Conservation (phyloP, 306 rosid species). For the Gastrolobium villosum region DNA sequence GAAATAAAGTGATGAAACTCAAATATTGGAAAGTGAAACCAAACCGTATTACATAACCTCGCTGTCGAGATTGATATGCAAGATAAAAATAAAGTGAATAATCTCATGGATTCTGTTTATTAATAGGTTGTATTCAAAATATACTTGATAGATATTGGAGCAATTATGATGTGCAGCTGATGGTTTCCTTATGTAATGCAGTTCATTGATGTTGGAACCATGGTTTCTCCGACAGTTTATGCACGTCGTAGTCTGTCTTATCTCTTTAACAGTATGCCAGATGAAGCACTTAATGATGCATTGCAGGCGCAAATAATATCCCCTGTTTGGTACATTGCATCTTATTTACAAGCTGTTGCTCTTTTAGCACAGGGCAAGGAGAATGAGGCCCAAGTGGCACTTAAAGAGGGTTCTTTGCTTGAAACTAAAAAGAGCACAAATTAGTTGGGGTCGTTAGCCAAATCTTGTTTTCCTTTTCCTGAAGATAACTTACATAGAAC, state of each 20-base stretch:
- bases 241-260: slow-evolving; percentile 94
- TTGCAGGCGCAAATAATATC: slow-evolving; percentile 80
- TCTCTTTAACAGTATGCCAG: slow-evolving; percentile 76
- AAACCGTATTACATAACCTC: background rate
- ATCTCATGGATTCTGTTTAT: background rate
- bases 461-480: slow-evolving; percentile 41
- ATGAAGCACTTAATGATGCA: slow-evolving; percentile 89
- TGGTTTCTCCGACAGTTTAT: slow-evolving; percentile 88
- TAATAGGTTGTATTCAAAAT: background rate
- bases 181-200: slow-evolving; percentile 55
- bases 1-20: background rate
- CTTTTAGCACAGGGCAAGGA: slow-evolving; percentile 71
- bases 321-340: slow-evolving; percentile 87
- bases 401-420: slow-evolving; percentile 78
- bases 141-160: background rate
- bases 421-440: slow-evolving; percentile 71
- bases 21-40: background rate
- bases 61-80: background rate
- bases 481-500: slow-evolving; percentile 52
- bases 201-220: slow-evolving; percentile 90
- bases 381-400: slow-evolving; percentile 80
- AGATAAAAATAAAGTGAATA: background rate
- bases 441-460: slow-evolving; percentile 18
- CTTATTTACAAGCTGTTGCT: slow-evolving; percentile 79
- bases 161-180: slow-evolving; percentile 46